A percentile compares a stretch with the other conserved stretches of the same genome.
Conservation (phyloP, 768 basidiomycete species). For the Pleurotus citrinopileatus region DNA sequence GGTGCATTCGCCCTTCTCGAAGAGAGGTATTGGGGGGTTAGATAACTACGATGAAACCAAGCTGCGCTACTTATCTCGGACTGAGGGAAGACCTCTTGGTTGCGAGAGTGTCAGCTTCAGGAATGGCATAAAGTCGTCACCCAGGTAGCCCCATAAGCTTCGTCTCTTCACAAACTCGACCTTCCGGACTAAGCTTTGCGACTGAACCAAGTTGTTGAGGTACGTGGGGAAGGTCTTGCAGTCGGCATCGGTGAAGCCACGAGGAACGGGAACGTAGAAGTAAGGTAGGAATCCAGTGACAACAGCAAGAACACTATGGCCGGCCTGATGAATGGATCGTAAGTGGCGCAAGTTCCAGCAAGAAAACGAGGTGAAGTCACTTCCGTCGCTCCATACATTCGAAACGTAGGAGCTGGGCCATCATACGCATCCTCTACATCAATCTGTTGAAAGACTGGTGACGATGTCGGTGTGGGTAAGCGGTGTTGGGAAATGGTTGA, state of each 20-base stretch:
- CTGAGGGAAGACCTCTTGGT: conserved; percentile 77
- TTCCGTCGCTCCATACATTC: conserved; percentile 92
- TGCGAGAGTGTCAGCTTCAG: conserved; percentile 79
- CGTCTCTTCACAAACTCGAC: conserved; percentile 64
- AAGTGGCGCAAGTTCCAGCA: background rate
- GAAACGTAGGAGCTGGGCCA: conserved; percentile 39
- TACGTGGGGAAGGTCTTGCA: conserved; percentile 58
- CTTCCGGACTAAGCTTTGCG: conserved; percentile 37
- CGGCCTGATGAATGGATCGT: conserved; percentile 43
- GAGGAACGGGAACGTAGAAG: conserved; percentile 87
- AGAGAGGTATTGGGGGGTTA: conserved; percentile 38
- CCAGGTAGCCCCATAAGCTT: conserved; percentile 85
- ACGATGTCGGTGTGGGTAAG: background rate
- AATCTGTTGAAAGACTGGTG: conserved; percentile 90
- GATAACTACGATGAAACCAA: background rate
- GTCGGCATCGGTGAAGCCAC: conserved; percentile 75
- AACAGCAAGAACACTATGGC: conserved; percentile 86
- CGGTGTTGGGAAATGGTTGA: conserved; percentile 3
- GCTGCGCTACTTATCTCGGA: conserved; percentile 74
- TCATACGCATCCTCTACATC: conserved; percentile 74
- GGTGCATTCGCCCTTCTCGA: conserved; percentile 73
- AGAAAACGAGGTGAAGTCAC: conserved; percentile 32
- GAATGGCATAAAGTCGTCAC: conserved; percentile 77
- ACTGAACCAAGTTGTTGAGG: conserved; percentile 62
- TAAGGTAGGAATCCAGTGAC: conserved; percentile 87